phyloP scores from a whole-genome alignment of 352 stramenopile genomes.

The Pythium rishiriense region DNA sequence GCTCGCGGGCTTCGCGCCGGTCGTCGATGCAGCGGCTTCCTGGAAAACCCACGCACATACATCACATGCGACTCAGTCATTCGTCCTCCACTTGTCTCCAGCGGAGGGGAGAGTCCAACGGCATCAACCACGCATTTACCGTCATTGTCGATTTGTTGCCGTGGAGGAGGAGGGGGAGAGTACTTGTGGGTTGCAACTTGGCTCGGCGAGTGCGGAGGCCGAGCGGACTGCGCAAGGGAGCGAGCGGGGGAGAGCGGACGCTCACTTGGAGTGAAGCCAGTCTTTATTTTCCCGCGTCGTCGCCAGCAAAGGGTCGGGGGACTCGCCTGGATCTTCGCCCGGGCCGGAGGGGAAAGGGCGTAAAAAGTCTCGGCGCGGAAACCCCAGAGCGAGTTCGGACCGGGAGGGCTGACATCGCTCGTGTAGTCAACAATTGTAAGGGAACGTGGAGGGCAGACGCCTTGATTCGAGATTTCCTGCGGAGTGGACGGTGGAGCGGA shows the following conservation, averaged over 20 bases:
- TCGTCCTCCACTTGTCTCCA: neutral
- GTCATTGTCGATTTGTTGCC: constrained; percentile 19
- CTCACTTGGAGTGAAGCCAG: constrained; percentile 6
- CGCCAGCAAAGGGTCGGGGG: neutral
- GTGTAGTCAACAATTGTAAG: neutral
- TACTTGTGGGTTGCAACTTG: constrained; percentile 14
- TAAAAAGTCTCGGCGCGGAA: constrained; percentile 12
- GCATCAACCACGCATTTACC: constrained; percentile 4
- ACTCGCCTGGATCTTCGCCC: constrained; percentile 9
- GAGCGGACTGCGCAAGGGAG: constrained; percentile 4
- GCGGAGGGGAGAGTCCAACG: constrained; percentile 5
- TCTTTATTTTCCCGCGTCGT: constrained; percentile 16
- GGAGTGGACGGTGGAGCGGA: constrained; percentile 14
- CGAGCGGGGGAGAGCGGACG: neutral
- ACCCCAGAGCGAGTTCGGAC: neutral
- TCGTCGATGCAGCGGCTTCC: constrained; percentile 21
- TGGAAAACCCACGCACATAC: neutral
- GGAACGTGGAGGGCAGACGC: neutral
- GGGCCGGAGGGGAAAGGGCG: constrained; percentile 18
- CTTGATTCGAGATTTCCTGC: neutral
- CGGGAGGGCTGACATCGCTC: neutral
- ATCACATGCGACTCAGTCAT: neutral
- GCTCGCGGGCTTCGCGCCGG: constrained; percentile 3
- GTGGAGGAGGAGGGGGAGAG: constrained; percentile 1
- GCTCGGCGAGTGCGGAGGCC: constrained; percentile 14